Conservation (phyloP, 1,284 basidiomycete genomes). For the Naganishia sp. region DNA sequence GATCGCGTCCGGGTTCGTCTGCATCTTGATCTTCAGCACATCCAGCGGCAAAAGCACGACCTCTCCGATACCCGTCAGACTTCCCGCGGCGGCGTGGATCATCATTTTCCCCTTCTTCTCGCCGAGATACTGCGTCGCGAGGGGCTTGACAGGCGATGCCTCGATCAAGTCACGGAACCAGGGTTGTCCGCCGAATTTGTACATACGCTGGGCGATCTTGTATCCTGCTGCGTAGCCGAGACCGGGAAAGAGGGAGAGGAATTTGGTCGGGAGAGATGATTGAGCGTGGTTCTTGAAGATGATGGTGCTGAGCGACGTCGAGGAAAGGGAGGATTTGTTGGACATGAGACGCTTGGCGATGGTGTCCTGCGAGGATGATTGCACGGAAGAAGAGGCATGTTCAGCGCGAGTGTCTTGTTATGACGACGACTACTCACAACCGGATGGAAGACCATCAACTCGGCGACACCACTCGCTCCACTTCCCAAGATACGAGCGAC, state of each 20-base stretch:
- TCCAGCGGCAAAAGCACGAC: conserved; percentile 94
- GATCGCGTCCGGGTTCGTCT: conserved; percentile 95
- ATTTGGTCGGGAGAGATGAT: conserved; percentile 68
- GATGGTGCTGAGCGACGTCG: conserved; percentile 67
- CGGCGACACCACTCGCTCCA: conserved; percentile 88
- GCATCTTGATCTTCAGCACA: conserved; percentile 96
- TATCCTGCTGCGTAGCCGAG: conserved; percentile 97
- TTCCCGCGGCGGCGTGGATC: conserved; percentile 93
- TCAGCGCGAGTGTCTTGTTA: conserved; percentile 22
- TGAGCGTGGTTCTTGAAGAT: conserved; percentile 84
- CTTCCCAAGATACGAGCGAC: conserved; percentile 89
- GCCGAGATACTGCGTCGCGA: conserved; percentile 86
- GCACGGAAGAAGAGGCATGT: background rate
- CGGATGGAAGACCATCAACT: conserved; percentile 87
- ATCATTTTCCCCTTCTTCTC: conserved; percentile 93
- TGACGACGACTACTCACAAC: conserved; percentile 55
- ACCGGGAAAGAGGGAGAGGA: conserved; percentile 93
- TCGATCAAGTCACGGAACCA: conserved; percentile 93
- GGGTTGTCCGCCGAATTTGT: conserved; percentile 99
- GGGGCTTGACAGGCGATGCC: conserved; percentile 57
- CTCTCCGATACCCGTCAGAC: conserved; percentile 95
- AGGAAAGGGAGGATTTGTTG: conserved; percentile 79
- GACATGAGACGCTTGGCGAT: conserved; percentile 97
- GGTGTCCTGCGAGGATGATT: conserved; percentile 64
- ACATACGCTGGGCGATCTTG: conserved; percentile 89